Evolutionary conservation across 257 asterid species (phyloP).

Genomic region (Marsdenia floribunda): DNA sequence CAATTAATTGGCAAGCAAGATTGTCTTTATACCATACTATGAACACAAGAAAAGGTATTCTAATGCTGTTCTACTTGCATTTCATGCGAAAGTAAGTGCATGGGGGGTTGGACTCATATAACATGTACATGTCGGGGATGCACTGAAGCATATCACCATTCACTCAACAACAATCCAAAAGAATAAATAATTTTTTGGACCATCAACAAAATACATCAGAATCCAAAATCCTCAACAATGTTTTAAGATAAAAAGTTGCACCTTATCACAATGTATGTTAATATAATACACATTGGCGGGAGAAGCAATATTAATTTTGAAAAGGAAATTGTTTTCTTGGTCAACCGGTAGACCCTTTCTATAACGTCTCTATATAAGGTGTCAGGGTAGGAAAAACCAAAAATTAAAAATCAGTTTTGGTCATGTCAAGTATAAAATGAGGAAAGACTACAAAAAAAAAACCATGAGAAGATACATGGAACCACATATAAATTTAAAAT

Average conservation of each 20-base stretch:
- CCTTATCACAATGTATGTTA: not conserved
- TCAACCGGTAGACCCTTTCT: not conserved
- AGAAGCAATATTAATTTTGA: not conserved
- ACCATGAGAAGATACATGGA: not conserved
- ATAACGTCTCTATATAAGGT: not conserved
- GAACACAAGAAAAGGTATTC: not conserved
- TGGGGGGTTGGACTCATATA: not conserved
- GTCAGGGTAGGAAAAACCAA: not conserved
- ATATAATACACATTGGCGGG: too few species aligned
- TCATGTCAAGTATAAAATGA: not conserved
- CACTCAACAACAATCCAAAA: not conserved
- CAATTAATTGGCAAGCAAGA: not conserved
- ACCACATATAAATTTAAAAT: not conserved
- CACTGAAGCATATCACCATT: not conserved
- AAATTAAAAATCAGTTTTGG: not conserved
- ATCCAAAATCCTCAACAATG: not conserved
- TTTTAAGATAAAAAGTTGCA: not conserved
- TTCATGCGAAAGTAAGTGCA: not conserved
- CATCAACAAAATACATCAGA: not conserved
- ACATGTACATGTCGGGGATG: not conserved
- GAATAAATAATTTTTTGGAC: not conserved
- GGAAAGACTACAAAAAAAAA: not conserved
- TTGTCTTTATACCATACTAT: not conserved
- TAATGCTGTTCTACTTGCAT: not conserved
- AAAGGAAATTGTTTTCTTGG: not conserved